A percentile compares a stretch with the other conserved stretches of the same genome.
These are phyloP conservation scores for Pugionium cornutum DNA, from an alignment of 345 rosid species.

Conservation along the genomic window DNA sequence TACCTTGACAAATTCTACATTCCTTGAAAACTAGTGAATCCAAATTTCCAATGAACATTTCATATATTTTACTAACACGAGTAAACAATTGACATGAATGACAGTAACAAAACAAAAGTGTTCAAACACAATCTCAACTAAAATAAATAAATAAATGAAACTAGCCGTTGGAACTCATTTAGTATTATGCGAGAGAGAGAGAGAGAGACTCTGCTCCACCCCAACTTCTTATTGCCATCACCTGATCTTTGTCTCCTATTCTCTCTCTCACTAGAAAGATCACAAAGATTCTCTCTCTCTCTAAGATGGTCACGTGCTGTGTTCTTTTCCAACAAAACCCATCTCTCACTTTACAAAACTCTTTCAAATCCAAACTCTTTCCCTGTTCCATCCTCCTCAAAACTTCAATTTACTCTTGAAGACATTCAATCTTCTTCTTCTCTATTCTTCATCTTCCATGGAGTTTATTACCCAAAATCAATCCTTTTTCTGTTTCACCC, in stretches of 20 bases:
- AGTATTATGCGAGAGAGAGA: conserved; percentile 9
- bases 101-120: conserved; percentile 26
- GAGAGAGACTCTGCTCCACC: conserved; percentile 42
- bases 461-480: conserved; percentile 12
- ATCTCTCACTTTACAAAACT: conserved; percentile 48
- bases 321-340: conserved; percentile 37
- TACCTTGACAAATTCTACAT: too few species aligned
- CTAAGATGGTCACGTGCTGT: conserved; percentile 53
- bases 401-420: neutral
- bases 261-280: conserved; percentile 40
- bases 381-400: conserved; percentile 41
- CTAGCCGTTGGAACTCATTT: conserved; percentile 55
- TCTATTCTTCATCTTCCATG: conserved; percentile 25
- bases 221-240: conserved; percentile 39
- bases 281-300: conserved; percentile 45
- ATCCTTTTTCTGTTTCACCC: neutral
- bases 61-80: neutral
- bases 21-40: too few species aligned
- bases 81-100: conserved; percentile 7
- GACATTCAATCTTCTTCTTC: conserved; percentile 15
- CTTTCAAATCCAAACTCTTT: conserved; percentile 29
- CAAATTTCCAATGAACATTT: too few species aligned
- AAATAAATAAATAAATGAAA: conserved; percentile 35
- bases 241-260: conserved; percentile 40
- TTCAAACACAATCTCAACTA: conserved; percentile 21